Conservation (phyloP, 2,329 filamentous ascomycete genomes). For the Claviceps spartinae region DNA sequence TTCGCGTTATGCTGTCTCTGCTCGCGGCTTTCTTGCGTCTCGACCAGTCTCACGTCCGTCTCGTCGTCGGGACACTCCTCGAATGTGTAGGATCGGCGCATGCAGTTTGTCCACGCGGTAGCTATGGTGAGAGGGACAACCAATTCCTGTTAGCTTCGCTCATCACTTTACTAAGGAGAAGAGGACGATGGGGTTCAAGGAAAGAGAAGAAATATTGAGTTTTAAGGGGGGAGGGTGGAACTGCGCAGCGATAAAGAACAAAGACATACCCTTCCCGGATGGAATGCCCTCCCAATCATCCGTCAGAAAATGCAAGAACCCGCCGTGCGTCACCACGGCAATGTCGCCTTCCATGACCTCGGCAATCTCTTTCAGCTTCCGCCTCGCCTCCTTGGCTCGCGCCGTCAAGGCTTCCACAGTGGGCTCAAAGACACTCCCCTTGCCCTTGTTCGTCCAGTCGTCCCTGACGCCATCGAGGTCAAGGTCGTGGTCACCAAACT, state of each 20-base stretch:
- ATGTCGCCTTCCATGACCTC: slow-evolving; percentile 44
- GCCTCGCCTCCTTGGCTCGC: slow-evolving; percentile 46
- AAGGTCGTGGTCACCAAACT: slow-evolving; percentile 47
- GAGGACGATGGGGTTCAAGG: neutral
- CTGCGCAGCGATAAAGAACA: neutral
- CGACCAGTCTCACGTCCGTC: slow-evolving; percentile 30
- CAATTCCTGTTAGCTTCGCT: no score
- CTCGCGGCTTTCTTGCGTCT: slow-evolving; percentile 35
- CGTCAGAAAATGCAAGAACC: slow-evolving; percentile 73
- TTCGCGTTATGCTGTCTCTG: slow-evolving; percentile 27
- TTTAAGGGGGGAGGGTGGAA: neutral
- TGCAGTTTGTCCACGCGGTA: slow-evolving; percentile 63
- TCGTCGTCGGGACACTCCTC: slow-evolving; percentile 36
- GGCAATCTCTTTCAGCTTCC: slow-evolving; percentile 38
- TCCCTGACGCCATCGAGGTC: slow-evolving; percentile 49
- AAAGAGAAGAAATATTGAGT: neutral
- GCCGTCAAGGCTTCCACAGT: slow-evolving; percentile 39
- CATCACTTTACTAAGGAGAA: neutral
- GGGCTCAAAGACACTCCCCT: slow-evolving; percentile 30
- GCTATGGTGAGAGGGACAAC: slow-evolving; percentile 25
- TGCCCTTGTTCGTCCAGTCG: slow-evolving; percentile 58
- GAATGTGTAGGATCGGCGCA: slow-evolving; percentile 57
- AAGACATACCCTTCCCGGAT: slow-evolving; percentile 24
- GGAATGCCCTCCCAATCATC: slow-evolving; percentile 59
- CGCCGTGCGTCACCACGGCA: slow-evolving; percentile 68